These are phyloP conservation scores for Albugo laibachii DNA, from an alignment of 352 stramenopile species.

Conservation along the genomic window DNA sequence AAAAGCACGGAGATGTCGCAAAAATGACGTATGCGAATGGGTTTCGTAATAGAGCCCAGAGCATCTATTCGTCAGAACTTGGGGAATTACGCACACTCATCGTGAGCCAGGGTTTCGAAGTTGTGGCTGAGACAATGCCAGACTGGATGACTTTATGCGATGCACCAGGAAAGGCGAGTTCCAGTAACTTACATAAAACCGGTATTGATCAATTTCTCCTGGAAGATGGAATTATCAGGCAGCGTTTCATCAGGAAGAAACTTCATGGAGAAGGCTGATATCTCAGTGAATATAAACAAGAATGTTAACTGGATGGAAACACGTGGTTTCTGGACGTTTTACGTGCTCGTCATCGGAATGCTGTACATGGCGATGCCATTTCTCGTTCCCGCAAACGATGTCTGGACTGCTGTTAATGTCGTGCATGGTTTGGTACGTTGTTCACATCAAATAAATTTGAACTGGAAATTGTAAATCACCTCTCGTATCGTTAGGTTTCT, in stretches of 20 bases:
- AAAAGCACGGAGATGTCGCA: no score
- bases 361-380: constrained; percentile 68
- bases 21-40: no score
- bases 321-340: constrained; percentile 75
- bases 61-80: no score
- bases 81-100: no score
- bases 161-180: not conserved
- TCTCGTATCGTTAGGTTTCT: constrained; percentile 39
- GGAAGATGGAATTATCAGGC: not conserved
- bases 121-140: no score
- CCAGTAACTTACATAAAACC: not conserved
- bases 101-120: no score
- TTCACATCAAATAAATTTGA: not conserved
- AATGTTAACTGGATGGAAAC: constrained; percentile 85
- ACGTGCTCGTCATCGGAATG: constrained; percentile 51
- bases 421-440: constrained; percentile 64
- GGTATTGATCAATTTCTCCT: not conserved
- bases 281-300: constrained; percentile 61
- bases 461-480: not conserved
- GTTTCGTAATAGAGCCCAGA: no score
- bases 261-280: constrained; percentile 9
- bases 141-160: no score
- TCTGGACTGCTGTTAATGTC: constrained; percentile 71
- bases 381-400: constrained; percentile 38
- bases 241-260: not conserved